Conservation (phyloP, 176 grass and related monocot species). For the Areca catechu region DNA sequence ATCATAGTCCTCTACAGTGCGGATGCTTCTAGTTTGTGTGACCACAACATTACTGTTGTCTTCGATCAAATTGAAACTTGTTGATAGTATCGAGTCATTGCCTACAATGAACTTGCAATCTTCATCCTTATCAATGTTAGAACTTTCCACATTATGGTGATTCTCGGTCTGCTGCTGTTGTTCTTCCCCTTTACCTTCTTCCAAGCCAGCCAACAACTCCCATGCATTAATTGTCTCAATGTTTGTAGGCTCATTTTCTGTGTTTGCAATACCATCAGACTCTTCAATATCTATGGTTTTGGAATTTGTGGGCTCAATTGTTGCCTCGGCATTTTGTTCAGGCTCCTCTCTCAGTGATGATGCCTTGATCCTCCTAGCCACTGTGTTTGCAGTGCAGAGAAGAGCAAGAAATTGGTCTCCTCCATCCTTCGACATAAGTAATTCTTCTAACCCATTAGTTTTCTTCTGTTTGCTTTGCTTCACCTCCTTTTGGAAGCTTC, state of each 20-base stretch:
- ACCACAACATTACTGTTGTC: too few relatives aligned
- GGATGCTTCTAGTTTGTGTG: not conserved
- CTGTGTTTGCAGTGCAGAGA: constrained; percentile 29
- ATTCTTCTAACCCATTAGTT: constrained; percentile 50
- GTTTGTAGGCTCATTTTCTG: not conserved
- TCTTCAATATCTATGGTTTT: not conserved
- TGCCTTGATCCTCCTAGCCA: constrained; percentile 14
- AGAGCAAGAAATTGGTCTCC: constrained; percentile 55
- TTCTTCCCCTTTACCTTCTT: not conserved
- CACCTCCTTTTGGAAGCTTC: constrained; percentile 48
- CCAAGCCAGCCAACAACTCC: constrained; percentile 12
- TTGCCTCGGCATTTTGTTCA: constrained; percentile 4
- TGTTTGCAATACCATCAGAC: not conserved
- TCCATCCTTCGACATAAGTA: constrained; percentile 48
- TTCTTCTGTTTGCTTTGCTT: constrained; percentile 43
- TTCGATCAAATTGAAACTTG: not conserved
- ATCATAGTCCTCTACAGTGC: not conserved
- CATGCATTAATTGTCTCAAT: constrained; percentile 49
- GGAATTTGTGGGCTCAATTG: not conserved
- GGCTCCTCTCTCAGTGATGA: not conserved
- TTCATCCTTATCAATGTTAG: too few relatives aligned
- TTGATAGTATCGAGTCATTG: not conserved
- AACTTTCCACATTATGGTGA: too few relatives aligned
- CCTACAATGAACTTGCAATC: not conserved
- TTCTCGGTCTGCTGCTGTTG: not conserved